Conservation (phyloP, 306 rosid genomes). For the Cucumis cinereus region DNA sequence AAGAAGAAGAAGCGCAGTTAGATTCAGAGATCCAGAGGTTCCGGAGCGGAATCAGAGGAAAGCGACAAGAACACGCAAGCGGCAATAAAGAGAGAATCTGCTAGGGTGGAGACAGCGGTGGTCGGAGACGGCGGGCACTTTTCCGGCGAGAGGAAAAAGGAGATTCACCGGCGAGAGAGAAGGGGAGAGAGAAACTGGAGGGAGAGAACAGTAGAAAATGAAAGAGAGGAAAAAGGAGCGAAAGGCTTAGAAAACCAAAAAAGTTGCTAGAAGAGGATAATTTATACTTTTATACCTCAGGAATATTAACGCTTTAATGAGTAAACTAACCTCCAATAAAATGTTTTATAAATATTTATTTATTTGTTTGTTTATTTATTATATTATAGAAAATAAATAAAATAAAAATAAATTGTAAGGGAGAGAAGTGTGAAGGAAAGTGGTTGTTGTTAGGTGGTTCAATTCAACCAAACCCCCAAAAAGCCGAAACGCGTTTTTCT, state of each 20-base stretch:
- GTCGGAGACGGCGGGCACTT: slow-evolving; percentile 10
- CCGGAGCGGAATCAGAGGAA: slow-evolving; percentile 14
- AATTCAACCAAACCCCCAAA: slow-evolving; percentile 89
- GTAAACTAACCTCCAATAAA: slow-evolving; percentile 10
- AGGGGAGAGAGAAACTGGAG: background rate
- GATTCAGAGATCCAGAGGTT: slow-evolving; percentile 51
- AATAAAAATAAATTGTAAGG: background rate
- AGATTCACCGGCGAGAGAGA: slow-evolving; percentile 40
- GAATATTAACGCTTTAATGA: slow-evolving; percentile 36
- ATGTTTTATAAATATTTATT: background rate
- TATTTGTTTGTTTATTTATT: background rate
- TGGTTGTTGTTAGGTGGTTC: slow-evolving; percentile 95
- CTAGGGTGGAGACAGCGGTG: background rate
- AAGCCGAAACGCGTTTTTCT: slow-evolving; percentile 75
- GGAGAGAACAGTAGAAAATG: slow-evolving; percentile 21
- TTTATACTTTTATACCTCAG: slow-evolving; percentile 61
- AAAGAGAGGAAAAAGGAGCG: slow-evolving; percentile 39
- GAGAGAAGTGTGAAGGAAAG: slow-evolving; percentile 22
- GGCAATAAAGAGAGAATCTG: slow-evolving; percentile 2
- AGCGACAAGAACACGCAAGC: slow-evolving; percentile 11
- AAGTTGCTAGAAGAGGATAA: slow-evolving; percentile 39
- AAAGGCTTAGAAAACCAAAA: slow-evolving; percentile 66
- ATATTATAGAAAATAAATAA: background rate
- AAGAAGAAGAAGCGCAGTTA: slow-evolving; percentile 14
- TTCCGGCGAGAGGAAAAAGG: slow-evolving; percentile 15